Base-by-base conservation (phyloP, 495 filamentous ascomycete genomes). In the Diplogelasinospora grovesii region DNA sequence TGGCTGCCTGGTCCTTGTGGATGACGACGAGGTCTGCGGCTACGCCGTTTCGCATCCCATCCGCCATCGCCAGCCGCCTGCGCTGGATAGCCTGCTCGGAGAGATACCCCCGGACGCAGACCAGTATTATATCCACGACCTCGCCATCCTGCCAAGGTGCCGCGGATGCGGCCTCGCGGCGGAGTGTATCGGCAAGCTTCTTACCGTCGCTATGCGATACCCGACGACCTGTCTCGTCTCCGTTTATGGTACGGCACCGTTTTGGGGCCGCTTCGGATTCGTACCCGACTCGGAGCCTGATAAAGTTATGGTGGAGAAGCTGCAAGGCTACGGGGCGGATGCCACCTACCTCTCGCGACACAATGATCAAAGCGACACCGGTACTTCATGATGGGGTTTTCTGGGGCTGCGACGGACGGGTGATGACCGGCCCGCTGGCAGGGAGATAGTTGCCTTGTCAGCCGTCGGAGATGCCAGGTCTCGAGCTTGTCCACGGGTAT, bases 111-210 rank as follows among this genome's bases (percentile, higher is more conserved):
- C 13, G 0, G 53, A 54, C 24, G 56, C 53, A 13, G 50, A 64
- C 27, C 54, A 60, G 52, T 64, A 57, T 27, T 66, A 66, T 39
- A 56, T 66, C 27, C 63, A 66, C 41, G 63, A 64, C 46, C 28
- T 66, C 14, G 61, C 54, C 24, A 42, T 66, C 8, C 25, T 59
- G 14, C 53, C 53, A 1, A 25, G 26, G n/a, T 36, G 49, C 4
- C 52, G 61, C 25, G 57, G 59, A 6, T 29, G 28, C 1, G 54
- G 59, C 3, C 27, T 36, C 11, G 61, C 56, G 9, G 41, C 34
- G 2, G 48, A 53, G 25, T 29, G 40, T 8, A 39, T 61, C 1
- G 9, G 18, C 8, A 48, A 6, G 27, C 23, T 61, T 8, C 21
- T 56, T 7, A 22, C 8, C 0, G 40, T 55, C 13, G 51, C 45